A percentile compares a stretch with the other conserved stretches of the same genome.
Evolutionary conservation across 2,329 filamentous ascomycete species (phyloP).

Genomic region (Fusarium clavum): DNA sequence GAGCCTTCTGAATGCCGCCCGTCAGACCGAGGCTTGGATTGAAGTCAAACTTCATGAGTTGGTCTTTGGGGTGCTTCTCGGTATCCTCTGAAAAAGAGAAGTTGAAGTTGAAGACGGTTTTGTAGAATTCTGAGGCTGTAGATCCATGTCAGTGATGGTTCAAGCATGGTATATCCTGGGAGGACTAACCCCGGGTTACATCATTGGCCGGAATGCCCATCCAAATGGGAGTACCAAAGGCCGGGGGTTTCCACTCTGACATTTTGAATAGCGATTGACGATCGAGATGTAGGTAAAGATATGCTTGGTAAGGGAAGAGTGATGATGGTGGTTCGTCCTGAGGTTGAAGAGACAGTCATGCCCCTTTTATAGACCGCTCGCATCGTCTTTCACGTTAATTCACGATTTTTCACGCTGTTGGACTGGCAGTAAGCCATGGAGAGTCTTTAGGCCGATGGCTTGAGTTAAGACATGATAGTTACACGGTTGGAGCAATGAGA

Average conservation of each 20-base stretch:
- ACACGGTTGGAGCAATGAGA: conserved; percentile 36
- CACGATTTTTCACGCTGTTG: conserved; percentile 10
- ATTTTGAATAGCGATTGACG: conserved; percentile 12
- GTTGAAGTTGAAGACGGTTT: conserved; percentile 46
- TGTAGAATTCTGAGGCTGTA: conserved; percentile 47
- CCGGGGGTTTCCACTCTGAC: conserved; percentile 48
- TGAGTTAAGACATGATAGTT: conserved; percentile 28
- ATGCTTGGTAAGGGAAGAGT: background rate
- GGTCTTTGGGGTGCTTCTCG: conserved; percentile 22
- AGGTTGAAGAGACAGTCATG: background rate
- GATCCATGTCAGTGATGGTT: background rate
- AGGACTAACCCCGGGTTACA: conserved; percentile 42
- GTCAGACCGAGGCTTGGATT: conserved; percentile 45
- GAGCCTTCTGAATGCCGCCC: conserved; percentile 47
- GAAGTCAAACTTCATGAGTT: conserved; percentile 47
- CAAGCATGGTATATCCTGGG: background rate
- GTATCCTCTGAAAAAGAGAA: conserved; percentile 39
- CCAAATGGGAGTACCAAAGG: conserved; percentile 47
- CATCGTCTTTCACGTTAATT: background rate
- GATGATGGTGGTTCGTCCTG: background rate
- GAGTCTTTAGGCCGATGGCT: conserved; percentile 41
- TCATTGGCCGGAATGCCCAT: conserved; percentile 47
- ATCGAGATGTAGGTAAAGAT: background rate
- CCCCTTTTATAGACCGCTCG: conserved; percentile 35
- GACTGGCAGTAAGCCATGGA: conserved; percentile 14